Conservation (phyloP, 2,329 filamentous ascomycete species). For the Hawksworthiomyces lignivorus region DNA sequence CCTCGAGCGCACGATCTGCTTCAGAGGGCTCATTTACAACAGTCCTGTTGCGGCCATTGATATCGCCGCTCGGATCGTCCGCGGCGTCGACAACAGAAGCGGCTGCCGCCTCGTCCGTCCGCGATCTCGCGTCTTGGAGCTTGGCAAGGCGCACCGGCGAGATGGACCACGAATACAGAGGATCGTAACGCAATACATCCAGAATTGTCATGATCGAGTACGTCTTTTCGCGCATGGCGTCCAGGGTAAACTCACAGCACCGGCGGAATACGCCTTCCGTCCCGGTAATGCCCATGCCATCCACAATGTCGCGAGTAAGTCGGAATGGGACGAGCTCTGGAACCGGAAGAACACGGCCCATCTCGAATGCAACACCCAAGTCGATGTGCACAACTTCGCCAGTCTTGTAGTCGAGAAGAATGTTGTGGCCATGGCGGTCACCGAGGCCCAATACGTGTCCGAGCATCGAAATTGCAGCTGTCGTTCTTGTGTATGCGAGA, state of each 20-base stretch:
- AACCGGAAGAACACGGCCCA: slow-evolving; percentile 87
- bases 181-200: slow-evolving; percentile 96
- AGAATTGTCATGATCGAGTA: slow-evolving; percentile 98
- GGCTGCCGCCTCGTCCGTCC: slow-evolving; percentile 31
- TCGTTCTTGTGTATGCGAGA: slow-evolving; percentile 85
- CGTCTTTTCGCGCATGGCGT: slow-evolving; percentile 87
- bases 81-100: slow-evolving; percentile 12
- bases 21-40: slow-evolving; percentile 57
- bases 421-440: slow-evolving; percentile 94
- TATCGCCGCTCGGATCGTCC: slow-evolving; percentile 24
- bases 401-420: slow-evolving; percentile 79
- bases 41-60: slow-evolving; percentile 29
- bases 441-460: slow-evolving; percentile 89
- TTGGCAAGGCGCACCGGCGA: slow-evolving; percentile 61
- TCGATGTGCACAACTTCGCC: slow-evolving; percentile 97
- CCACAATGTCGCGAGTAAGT: slow-evolving; percentile 86
- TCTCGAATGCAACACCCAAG: slow-evolving; percentile 93
- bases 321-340: slow-evolving; percentile 95
- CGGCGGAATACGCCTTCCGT: slow-evolving; percentile 94
- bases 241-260: slow-evolving; percentile 97
- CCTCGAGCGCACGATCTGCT: slow-evolving; percentile 82
- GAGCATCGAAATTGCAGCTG: slow-evolving; percentile 89
- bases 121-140: slow-evolving; percentile 49
- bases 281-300: slow-evolving; percentile 92
- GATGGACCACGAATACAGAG: slow-evolving; percentile 90